Conservation (phyloP, 2,329 filamentous ascomycete genomes). For the Neocucurbitaria cava region DNA sequence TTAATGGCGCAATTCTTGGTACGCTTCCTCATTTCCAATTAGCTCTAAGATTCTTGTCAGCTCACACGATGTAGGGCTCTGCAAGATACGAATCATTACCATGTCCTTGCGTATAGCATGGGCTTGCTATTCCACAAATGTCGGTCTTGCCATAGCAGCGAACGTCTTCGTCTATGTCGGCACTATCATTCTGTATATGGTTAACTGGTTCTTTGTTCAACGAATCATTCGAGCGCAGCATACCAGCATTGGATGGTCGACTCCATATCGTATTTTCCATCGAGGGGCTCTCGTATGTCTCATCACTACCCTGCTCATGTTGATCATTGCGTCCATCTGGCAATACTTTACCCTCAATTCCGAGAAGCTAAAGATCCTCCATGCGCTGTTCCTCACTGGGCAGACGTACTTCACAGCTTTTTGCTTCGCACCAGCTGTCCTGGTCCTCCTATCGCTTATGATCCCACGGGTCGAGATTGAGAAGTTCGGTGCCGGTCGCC, state of each 20-base stretch:
- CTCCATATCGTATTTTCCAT: conserved; percentile 57
- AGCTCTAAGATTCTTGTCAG: neutral
- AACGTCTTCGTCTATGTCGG: conserved; percentile 76
- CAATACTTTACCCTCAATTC: conserved; percentile 70
- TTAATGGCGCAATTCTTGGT: conserved; percentile 53
- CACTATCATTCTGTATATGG: conserved; percentile 76
- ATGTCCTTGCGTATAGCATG: conserved; percentile 51
- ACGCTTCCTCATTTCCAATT: conserved; percentile 2
- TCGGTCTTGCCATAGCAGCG: conserved; percentile 63
- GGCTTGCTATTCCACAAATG: conserved; percentile 47
- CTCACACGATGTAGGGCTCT: conserved; percentile 48
- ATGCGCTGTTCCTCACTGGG: conserved; percentile 70
- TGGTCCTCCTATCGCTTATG: conserved; percentile 59
- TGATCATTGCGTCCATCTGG: conserved; percentile 70
- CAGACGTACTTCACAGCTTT: conserved; percentile 68
- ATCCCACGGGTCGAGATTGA: conserved; percentile 51
- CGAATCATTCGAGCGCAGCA: conserved; percentile 77
- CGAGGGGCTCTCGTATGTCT: conserved; percentile 61
- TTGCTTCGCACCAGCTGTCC: conserved; percentile 70
- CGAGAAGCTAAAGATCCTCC: conserved; percentile 60
- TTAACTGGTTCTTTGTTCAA: conserved; percentile 81
- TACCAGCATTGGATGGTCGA: conserved; percentile 73
- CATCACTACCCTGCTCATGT: conserved; percentile 67
- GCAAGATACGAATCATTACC: conserved; percentile 53
- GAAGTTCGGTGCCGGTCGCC: conserved; percentile 74